Base-by-base conservation (phyloP, 2,329 filamentous ascomycete species). In the Tolypocladium amazonense region DNA sequence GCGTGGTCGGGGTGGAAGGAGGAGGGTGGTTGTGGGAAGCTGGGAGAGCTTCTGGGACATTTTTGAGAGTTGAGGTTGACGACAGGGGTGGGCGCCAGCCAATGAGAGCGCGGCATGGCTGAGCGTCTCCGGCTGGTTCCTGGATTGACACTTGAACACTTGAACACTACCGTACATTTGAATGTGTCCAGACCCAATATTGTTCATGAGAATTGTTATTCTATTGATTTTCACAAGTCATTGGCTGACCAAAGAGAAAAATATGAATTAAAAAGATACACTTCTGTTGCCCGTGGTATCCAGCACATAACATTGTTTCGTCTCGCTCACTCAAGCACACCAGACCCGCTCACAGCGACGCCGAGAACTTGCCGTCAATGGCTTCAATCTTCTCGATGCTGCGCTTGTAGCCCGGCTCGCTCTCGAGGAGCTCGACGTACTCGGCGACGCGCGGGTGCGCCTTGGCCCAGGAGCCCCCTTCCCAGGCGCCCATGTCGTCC, bases 341-440 rank as follows among this genome's bases (percentile, higher is more conserved):
- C 43, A 11, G 12, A 14, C 27, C 38, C 7, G 18, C 56, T 43
- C 60, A 65, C 59, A 63, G 37, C 45, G 62, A 61, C 25, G 63
- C 43, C 45, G 63, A 58, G 61, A 71, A 73, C 33, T 69, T 67
- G 23, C 77, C 77, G 61, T 82, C 80, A 33, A 82, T 72, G 64
- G 78, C 73, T 67, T 76, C 71, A 57, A 84, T 76, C 74, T 78
- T 80, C 62, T 76, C 74, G 55, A 77, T 69, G 20, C 80, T 78
- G 65, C 65, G 74, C 68, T 74, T 71, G 61, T 81, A 84, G 0
- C 81, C 80, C 2, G 77, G 72, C 65, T 80, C 73, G 4, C 53
- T 62, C 67, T 80, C 73, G 39, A 84, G 67, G 23, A 73, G 70
- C 15, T 72, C 70, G 54, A 80, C 74, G 66, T 82, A 84, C 43